These are phyloP conservation scores for Parachaetomium inaequale DNA, from an alignment of 495 filamentous ascomycete species.

Conservation along the genomic window DNA sequence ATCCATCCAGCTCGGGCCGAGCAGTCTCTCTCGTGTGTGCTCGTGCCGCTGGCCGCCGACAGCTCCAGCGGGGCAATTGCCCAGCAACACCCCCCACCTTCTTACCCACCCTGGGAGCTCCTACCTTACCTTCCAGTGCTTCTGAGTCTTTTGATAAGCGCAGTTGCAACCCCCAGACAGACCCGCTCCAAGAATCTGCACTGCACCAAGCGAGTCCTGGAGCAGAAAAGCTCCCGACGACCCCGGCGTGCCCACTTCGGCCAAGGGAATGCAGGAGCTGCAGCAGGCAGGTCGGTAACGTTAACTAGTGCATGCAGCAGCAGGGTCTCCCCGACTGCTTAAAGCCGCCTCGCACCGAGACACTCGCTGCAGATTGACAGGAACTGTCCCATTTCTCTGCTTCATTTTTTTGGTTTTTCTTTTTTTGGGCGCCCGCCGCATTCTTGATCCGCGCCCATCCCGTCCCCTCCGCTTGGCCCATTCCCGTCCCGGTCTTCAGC, in stretches of 20 bases:
- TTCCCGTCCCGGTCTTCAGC: neutral
- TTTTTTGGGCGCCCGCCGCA: neutral
- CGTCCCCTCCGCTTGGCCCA: neutral
- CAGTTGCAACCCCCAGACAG: slow-evolving; percentile 1
- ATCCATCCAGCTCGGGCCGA: neutral
- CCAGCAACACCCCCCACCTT: neutral
- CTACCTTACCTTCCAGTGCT: neutral
- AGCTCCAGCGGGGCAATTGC: neutral
- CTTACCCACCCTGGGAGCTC: neutral
- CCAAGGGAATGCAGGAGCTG: slow-evolving; percentile 6
- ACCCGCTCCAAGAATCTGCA: neutral
- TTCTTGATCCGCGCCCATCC: neutral
- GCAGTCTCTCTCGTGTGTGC: neutral
- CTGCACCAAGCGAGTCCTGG: neutral
- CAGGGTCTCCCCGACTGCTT: neutral
- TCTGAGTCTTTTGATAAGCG: neutral
- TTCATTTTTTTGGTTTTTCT: neutral
- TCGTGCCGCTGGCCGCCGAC: neutral
- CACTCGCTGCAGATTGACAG: neutral
- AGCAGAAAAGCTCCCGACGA: neutral
- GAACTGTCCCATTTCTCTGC: neutral
- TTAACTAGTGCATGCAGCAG: neutral
- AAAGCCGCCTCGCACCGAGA: slow-evolving; percentile 9
- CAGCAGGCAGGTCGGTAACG: slow-evolving; percentile 14
- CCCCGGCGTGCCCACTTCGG: neutral